A percentile compares a stretch with the other conserved stretches of the same genome.
Evolutionary conservation across 176 grass and related monocot genomes (phyloP).

Genomic region (Cocos nucifera): DNA sequence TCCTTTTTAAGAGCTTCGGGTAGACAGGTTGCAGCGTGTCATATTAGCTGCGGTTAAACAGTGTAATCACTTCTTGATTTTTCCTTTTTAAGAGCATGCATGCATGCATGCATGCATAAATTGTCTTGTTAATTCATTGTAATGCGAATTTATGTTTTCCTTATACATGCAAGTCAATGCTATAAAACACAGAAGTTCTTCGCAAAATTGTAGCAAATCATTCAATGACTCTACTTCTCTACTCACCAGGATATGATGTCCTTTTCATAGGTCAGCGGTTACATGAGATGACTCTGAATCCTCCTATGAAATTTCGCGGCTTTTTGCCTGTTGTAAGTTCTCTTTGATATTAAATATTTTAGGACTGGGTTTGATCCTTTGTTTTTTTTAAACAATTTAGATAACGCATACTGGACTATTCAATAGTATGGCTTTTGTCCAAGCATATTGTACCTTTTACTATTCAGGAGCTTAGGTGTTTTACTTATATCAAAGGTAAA

Average conservation of each 20-base stretch:
- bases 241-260: background rate
- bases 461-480: no score
- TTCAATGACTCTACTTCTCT: no score
- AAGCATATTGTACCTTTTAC: no score
- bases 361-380: no score
- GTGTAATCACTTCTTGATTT: conserved; percentile 35
- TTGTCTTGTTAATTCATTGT: no score
- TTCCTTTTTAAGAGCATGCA: conserved; percentile 1
- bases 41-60: conserved; percentile 93
- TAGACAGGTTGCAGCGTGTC: conserved; percentile 81
- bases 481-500: no score
- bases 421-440: no score
- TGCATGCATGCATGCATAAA: background rate
- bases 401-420: no score
- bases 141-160: no score
- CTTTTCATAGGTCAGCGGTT: conserved; percentile 70
- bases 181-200: no score
- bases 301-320: conserved; percentile 46
- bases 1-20: conserved; percentile 13
- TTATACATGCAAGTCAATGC: background rate
- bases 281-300: conserved; percentile 72
- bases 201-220: no score
- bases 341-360: background rate
- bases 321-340: conserved; percentile 62
- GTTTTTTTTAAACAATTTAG: no score